These are phyloP conservation scores for Halteria grandinella DNA, from an alignment of 73 alveolate species.

Conservation along the genomic window DNA sequence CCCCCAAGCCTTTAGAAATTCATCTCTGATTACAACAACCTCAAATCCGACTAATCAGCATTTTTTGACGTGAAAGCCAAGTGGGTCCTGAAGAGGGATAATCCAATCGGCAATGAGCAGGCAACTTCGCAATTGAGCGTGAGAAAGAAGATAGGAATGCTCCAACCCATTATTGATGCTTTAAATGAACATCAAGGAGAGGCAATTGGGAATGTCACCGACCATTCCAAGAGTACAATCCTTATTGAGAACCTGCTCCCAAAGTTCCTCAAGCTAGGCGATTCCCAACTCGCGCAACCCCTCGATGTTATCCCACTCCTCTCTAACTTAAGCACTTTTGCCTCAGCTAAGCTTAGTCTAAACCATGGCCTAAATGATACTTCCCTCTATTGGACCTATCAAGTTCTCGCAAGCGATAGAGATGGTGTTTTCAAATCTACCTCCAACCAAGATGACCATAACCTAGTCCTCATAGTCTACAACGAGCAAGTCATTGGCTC, in stretches of 20 bases:
- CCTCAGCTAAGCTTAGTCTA: no score
- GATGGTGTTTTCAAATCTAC: no score
- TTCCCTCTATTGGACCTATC: conserved; percentile 45
- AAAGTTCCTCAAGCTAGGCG: conserved; percentile 30
- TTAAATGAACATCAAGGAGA: no score
- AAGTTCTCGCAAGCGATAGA: not conserved
- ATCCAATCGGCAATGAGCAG: conserved; percentile 38
- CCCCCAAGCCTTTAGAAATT: conserved; percentile 44
- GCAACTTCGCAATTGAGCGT: not conserved
- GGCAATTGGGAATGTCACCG: not conserved
- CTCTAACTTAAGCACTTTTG: no score
- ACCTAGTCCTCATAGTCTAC: not conserved
- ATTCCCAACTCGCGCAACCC: conserved; percentile 4
- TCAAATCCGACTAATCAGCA: not conserved
- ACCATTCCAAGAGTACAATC: not conserved
- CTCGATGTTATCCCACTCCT: not conserved
- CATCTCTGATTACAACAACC: conserved; percentile 1
- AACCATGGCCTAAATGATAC: no score
- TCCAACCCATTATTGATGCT: conserved; percentile 6
- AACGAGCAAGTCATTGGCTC: conserved; percentile 50
- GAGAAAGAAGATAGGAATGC: not conserved
- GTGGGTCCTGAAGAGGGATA: conserved; percentile 16
- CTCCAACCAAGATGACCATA: not conserved
- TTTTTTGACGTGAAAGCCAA: conserved; percentile 22
- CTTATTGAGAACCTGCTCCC: conserved; percentile 28